phyloP scores from a whole-genome alignment of 1,284 basidiomycete species.

The Coniophora puteana region DNA sequence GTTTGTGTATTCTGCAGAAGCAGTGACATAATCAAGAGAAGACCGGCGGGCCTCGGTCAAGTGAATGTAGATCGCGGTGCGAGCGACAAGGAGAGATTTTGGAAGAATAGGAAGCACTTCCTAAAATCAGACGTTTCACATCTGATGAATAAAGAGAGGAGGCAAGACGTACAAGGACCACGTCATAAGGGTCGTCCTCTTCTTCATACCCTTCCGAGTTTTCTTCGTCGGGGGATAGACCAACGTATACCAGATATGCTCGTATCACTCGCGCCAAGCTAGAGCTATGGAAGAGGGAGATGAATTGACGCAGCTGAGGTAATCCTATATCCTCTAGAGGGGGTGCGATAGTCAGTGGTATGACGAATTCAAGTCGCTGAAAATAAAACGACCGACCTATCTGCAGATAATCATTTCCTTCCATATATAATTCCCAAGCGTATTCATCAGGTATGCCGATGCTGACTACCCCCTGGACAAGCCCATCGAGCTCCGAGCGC shows the following conservation, averaged over 20 bases:
- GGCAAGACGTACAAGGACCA: constrained; percentile 44
- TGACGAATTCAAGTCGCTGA: constrained; percentile 1
- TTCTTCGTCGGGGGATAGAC: constrained; percentile 44
- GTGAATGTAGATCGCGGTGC: constrained; percentile 74
- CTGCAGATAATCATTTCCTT: constrained; percentile 74
- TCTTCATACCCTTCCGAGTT: constrained; percentile 36
- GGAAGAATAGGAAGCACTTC: constrained; percentile 53
- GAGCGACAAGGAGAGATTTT: constrained; percentile 69
- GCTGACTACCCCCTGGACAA: constrained; percentile 72
- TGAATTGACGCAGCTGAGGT: constrained; percentile 59
- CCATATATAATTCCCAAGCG: constrained; percentile 79
- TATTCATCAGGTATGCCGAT: constrained; percentile 72
- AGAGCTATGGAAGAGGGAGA: constrained; percentile 64
- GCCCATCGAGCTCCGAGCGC: constrained; percentile 60
- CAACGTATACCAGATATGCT: constrained; percentile 67
- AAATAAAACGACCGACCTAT: constrained; percentile 19
- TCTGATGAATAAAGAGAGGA: not conserved
- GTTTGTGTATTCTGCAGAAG: constrained; percentile 80
- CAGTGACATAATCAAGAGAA: no score
- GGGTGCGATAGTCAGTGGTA: constrained; percentile 6
- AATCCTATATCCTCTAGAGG: constrained; percentile 61
- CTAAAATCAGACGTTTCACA: constrained; percentile 31
- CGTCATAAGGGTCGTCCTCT: constrained; percentile 43
- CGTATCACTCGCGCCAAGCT: constrained; percentile 56
- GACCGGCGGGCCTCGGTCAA: no score